Evolutionary conservation across 352 stramenopile species (phyloP).

Genomic region (Pythium brassicae): DNA sequence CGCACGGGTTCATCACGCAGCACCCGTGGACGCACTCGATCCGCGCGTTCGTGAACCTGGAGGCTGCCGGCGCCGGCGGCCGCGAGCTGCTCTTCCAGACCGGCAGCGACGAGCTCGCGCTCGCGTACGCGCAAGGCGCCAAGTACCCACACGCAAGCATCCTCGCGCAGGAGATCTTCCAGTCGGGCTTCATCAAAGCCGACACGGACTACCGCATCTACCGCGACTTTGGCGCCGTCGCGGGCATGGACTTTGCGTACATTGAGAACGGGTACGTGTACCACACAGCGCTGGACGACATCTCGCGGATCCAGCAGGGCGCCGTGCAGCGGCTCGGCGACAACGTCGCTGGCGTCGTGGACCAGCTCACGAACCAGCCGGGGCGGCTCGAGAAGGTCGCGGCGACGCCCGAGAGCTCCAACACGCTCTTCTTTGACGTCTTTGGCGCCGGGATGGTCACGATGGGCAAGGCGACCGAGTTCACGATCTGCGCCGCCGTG

Average conservation of each 20-base stretch:
- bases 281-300: slow-evolving; percentile 65
- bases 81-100: slow-evolving; percentile 79
- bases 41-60: slow-evolving; percentile 75
- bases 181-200: slow-evolving; percentile 64
- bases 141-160: slow-evolving; percentile 74
- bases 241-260: slow-evolving; percentile 81
- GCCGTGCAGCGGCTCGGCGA: slow-evolving; percentile 67
- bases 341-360: slow-evolving; percentile 61
- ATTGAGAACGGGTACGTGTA: slow-evolving; percentile 82
- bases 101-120: slow-evolving; percentile 62
- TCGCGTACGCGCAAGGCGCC: slow-evolving; percentile 67
- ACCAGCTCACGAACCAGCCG: slow-evolving; percentile 33
- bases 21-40: slow-evolving; percentile 70
- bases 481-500: slow-evolving; percentile 34
- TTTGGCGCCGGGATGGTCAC: slow-evolving; percentile 60
- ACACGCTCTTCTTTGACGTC: slow-evolving; percentile 76
- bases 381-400: slow-evolving; percentile 52
- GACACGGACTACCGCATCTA: slow-evolving; percentile 79
- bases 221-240: slow-evolving; percentile 64
- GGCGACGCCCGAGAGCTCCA: slow-evolving; percentile 48
- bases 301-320: slow-evolving; percentile 64
- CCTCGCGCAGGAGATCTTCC: slow-evolving; percentile 74
- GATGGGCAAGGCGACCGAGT: slow-evolving; percentile 37
- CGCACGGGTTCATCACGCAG: slow-evolving; percentile 79
- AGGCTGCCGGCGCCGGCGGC: slow-evolving; percentile 62